phyloP scores from a whole-genome alignment of 495 filamentous ascomycete species.

The Penicillium egyptiacum region DNA sequence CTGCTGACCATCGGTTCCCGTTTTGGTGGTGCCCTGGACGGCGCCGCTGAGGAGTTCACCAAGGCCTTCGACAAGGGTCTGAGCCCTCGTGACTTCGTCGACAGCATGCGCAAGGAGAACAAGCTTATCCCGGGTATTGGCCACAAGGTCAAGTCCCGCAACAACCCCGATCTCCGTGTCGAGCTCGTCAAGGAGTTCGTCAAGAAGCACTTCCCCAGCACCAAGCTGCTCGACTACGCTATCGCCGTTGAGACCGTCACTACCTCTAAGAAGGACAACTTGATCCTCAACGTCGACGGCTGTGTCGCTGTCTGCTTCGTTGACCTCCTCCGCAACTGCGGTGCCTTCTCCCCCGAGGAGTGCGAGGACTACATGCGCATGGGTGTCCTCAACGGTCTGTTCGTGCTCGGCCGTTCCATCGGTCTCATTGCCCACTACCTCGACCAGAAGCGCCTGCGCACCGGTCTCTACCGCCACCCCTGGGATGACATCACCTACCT shows the following conservation, averaged over 20 bases:
- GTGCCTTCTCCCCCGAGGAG: conserved; percentile 75
- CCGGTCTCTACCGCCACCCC: conserved; percentile 96
- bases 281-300: conserved; percentile 98
- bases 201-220: conserved; percentile 92
- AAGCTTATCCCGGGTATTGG: conserved; percentile 99
- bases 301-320: conserved; percentile 99
- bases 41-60: conserved; percentile 97
- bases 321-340: conserved; percentile 94
- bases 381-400: conserved; percentile 98
- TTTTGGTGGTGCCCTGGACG: conserved; percentile 97
- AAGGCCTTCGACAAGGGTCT: conserved; percentile 97
- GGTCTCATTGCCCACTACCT: conserved; percentile 99
- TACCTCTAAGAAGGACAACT: conserved; percentile 99
- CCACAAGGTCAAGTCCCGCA: conserved; percentile 98
- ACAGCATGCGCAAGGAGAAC: conserved; percentile 98
- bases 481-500: conserved; percentile 99
- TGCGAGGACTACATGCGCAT: conserved; percentile 65
- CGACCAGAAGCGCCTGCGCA: conserved; percentile 97
- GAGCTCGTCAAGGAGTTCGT: conserved; percentile 99
- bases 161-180: conserved; percentile 99
- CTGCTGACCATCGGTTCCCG: conserved; percentile 97
- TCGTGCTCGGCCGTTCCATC: conserved; percentile 93
- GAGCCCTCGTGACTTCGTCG: conserved; percentile 97
- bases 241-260: conserved; percentile 97
- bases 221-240: conserved; percentile 97